Evolutionary conservation across 805 yeast species (phyloP), one percentile per base, ranked within the genome.

Genomic region (Ogataea naganishii): DNA sequence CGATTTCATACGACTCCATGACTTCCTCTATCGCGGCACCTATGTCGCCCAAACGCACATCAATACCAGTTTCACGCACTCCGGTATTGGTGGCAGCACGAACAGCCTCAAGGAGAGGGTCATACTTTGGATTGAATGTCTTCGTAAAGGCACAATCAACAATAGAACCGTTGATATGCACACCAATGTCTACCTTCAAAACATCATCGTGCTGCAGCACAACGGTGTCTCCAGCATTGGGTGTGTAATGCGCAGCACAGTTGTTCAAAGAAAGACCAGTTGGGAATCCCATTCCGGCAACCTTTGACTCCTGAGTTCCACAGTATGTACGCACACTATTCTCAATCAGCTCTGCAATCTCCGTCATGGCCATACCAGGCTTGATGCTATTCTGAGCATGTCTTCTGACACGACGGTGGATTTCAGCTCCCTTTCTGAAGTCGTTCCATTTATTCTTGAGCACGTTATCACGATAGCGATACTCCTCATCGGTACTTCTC

Each of bases 191-290:
- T 23, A 92, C 89, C 61, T 92, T 92, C 84, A 92, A 75, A 27
- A 92, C 96, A 55, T 92, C 98, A 37, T 84, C 94, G 46, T 85
- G 74, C 37, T 69, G 64, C 42, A 92, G 62, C 2, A 81, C 80
- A 6, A 83, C 70, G 46, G 75, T 84, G 54, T 92, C 98, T 9
- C 95, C 95, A 5, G 89, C 80, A 59, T 92, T 92, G 10, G 98
- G 98, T 0, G 97, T 89, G 58, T 86, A 92, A 54, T 92, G 99
- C 0, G 98, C 98, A 16, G 99, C 99, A 50, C 85, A 79, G 50
- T 86, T 82, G 58, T 92, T 92, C 40, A 89, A 57, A 1, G 95
- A 84, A 23, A 92, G 69, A 35, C 99, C 99, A n/a, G 96, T 86
- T 29, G 99, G 99, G 69, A 92, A 92, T 5, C 97, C 99, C 46